Base-by-base conservation (phyloP, 1,284 basidiomycete genomes). In the Phylloporus sp. region DNA sequence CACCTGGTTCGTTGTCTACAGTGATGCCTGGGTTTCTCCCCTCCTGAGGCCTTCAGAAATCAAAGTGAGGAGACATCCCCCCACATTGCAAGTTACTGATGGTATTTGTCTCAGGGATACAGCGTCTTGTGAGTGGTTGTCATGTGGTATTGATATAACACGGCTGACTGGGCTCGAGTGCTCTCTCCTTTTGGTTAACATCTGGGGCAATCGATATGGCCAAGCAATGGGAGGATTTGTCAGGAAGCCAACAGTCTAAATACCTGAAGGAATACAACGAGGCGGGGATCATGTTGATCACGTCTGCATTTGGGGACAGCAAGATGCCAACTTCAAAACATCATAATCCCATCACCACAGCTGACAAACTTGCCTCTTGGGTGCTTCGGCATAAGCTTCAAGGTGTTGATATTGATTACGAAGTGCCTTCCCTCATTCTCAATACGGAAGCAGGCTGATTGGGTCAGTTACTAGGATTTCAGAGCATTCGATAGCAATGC, bases 111-210 rank as follows among this genome's bases (percentile, higher is more conserved):
- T 11, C 26, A 82, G 80, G 82, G 83, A 0, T 84, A 75, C 72
- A 85, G 82, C 64, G 81, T 81, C 28, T 83, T 82, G 82, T 83
- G 60, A 68, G 79, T 63, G 12, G 39, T 52, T 32, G 4, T 42
- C 22, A 22, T 12, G 7, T 12, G 5, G 22, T 18, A 3, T 17
- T n/a, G n/a, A 44, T 55, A 17, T 40, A 32, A 58, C n/a, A 29
- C 31, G 7, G 52, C 47, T 61, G 22, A 64, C 32, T 1, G 20
- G 20, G 2, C 24, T 20, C 4, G 37, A 83, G 83, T 65, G 74
- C 76, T 2, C 70, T 84, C 3, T 80, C 81, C 2, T 84, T 84
- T 75, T 71, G 81, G 63, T 59, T 82, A 31, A 28, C 40, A 37
- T 20, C 39, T 42, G 49, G 50, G 4, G 18, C 57, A 3, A 8